Evolutionary conservation across 1,284 basidiomycete species (phyloP).

Genomic region (Calocybe gambosa): DNA sequence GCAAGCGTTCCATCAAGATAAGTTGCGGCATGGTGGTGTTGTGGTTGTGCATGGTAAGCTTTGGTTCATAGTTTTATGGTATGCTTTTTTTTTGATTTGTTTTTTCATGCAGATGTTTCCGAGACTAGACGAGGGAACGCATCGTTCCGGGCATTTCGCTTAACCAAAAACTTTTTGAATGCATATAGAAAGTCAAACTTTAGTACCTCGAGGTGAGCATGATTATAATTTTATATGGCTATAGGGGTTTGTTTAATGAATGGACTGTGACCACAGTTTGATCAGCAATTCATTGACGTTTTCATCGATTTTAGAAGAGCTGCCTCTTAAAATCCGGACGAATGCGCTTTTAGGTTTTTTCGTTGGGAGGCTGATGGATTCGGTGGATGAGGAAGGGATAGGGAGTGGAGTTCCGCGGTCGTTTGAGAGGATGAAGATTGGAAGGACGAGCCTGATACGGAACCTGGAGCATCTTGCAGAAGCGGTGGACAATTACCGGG

Average conservation of each 20-base stretch:
- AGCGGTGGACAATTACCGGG: constrained; percentile 79
- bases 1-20: constrained; percentile 78
- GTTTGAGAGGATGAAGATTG: constrained; percentile 58
- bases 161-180: constrained; percentile 80
- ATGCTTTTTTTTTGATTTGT: background rate
- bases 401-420: constrained; percentile 33
- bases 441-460: constrained; percentile 52
- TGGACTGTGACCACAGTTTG: constrained; percentile 45
- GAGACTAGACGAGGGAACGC: constrained; percentile 82
- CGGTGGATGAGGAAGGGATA: constrained; percentile 31
- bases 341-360: constrained; percentile 85
- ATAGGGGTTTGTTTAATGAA: constrained; percentile 12
- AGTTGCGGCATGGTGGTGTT: constrained; percentile 79
- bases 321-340: constrained; percentile 86
- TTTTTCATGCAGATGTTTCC: constrained; percentile 53
- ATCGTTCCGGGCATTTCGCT: constrained; percentile 86
- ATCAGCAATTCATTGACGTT: constrained; percentile 86
- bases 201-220: constrained; percentile 69
- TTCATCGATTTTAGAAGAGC: constrained; percentile 83
- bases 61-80: background rate
- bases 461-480: constrained; percentile 83
- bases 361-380: constrained; percentile 62
- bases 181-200: constrained; percentile 87
- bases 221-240: too few species aligned
- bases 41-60: constrained; percentile 82